A percentile compares a stretch with the other conserved stretches of the same genome.
Evolutionary conservation across 164 flowering plant genomes (phyloP).

Genomic region (Stephania cephalantha): DNA sequence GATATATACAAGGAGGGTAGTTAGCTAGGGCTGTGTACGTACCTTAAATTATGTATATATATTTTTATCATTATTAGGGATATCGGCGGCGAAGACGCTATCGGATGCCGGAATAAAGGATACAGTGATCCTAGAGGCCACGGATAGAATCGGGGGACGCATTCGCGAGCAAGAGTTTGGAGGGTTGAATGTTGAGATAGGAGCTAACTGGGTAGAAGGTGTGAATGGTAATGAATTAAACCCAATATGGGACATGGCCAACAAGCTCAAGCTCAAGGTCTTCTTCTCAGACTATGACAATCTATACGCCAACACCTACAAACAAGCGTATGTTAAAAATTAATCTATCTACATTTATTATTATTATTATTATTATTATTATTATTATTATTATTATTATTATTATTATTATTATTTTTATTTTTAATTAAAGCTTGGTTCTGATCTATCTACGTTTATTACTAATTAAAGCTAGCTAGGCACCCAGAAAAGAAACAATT

Average conservation of each 20-base stretch:
- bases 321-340: conserved; percentile 14
- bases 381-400: no score
- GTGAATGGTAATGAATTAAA: conserved; percentile 25
- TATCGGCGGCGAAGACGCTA: conserved; percentile 32
- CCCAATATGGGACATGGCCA: conserved; percentile 33
- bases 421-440: no score
- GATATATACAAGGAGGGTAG: neutral
- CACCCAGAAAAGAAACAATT: no score
- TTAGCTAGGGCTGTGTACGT: neutral
- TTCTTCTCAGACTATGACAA: conserved; percentile 16
- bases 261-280: conserved; percentile 26
- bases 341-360: neutral
- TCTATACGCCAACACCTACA: conserved; percentile 21
- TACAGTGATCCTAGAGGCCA: conserved; percentile 35
- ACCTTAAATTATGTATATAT: neutral
- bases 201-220: conserved; percentile 46
- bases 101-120: conserved; percentile 33
- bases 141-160: conserved; percentile 32
- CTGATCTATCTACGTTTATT: neutral
- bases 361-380: no score
- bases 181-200: conserved; percentile 34
- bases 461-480: no score
- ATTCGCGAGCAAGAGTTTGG: conserved; percentile 27
- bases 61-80: conserved; percentile 13
- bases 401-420: no score